Percentiles rank a stretch among this genome's conserved stretches.
Conservation (phyloP, 2,329 filamentous ascomycete species). For the Didymella keratinophila region DNA sequence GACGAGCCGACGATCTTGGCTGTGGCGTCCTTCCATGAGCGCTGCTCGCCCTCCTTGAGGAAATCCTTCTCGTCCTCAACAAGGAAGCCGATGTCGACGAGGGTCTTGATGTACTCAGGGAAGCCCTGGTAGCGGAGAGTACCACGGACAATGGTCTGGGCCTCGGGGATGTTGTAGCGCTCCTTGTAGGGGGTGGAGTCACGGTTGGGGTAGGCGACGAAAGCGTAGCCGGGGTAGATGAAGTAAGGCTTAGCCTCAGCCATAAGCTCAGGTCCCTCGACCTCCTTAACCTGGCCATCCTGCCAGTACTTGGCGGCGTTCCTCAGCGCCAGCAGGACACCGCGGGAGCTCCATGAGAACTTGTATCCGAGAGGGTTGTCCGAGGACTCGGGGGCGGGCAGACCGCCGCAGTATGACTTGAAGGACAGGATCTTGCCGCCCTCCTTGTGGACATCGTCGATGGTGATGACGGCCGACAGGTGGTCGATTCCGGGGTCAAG, state of each 20-base stretch:
- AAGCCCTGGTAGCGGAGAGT: slow-evolving; percentile 89
- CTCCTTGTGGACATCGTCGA: slow-evolving; percentile 83
- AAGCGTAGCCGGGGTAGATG: slow-evolving; percentile 87
- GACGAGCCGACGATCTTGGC: slow-evolving; percentile 75
- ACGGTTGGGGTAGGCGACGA: slow-evolving; percentile 92
- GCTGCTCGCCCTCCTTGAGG: slow-evolving; percentile 66
- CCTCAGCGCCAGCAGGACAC: slow-evolving; percentile 84
- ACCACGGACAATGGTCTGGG: slow-evolving; percentile 82
- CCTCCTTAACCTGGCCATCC: slow-evolving; percentile 73
- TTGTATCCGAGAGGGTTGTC: slow-evolving; percentile 95
- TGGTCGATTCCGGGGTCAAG: slow-evolving; percentile 76
- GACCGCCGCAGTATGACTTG: slow-evolving; percentile 73
- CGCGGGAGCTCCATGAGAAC: slow-evolving; percentile 78
- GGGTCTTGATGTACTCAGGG: slow-evolving; percentile 85
- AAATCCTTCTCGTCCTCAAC: slow-evolving; percentile 71
- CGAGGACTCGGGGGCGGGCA: slow-evolving; percentile 70
- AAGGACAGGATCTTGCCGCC: slow-evolving; percentile 88
- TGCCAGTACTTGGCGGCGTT: slow-evolving; percentile 87
- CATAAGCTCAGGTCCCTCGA: slow-evolving; percentile 75
- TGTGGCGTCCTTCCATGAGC: slow-evolving; percentile 86
- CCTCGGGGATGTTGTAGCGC: slow-evolving; percentile 91
- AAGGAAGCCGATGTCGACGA: slow-evolving; percentile 91
- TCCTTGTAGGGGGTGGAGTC: slow-evolving; percentile 88
- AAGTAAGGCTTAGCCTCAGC: slow-evolving; percentile 85
- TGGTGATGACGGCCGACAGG: slow-evolving; percentile 84